Evolutionary conservation across 2,329 filamentous ascomycete genomes (phyloP).

Genomic region (Westerdykella aurantiaca): DNA sequence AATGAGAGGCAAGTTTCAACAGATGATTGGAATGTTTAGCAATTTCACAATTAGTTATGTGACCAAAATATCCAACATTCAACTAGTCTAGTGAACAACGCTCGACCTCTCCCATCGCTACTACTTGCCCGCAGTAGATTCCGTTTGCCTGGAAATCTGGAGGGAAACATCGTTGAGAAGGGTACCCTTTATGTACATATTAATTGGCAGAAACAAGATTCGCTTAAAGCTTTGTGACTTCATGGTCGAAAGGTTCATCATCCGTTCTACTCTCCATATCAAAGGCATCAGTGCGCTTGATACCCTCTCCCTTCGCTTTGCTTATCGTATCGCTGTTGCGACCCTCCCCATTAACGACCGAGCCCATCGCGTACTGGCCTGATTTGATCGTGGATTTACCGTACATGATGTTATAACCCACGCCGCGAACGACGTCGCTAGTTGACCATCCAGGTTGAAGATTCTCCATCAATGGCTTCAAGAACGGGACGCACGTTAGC

Average conservation of each 20-base stretch:
- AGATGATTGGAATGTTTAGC: too few relatives aligned
- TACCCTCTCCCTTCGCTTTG: not conserved
- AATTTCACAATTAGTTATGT: too few relatives aligned
- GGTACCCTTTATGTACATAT: too few relatives aligned
- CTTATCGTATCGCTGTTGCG: not conserved
- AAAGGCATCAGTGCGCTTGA: not conserved
- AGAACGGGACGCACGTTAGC: constrained; percentile 7
- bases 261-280: not conserved
- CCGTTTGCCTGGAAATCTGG: too few relatives aligned
- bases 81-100: too few relatives aligned
- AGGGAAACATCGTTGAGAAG: too few relatives aligned
- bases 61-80: too few relatives aligned
- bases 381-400: constrained; percentile 1
- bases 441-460: constrained; percentile 9
- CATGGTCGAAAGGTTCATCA: not conserved
- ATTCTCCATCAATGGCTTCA: constrained; percentile 7
- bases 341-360: not conserved
- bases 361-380: not conserved
- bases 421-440: constrained; percentile 4
- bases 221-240: not conserved
- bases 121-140: too few relatives aligned
- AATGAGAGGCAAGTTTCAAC: too few relatives aligned
- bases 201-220: too few relatives aligned
- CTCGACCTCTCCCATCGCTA: too few relatives aligned
- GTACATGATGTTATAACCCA: constrained; percentile 5